phyloP scores from a whole-genome alignment of 257 asterid species.

The Ajuga chamaepitys region DNA sequence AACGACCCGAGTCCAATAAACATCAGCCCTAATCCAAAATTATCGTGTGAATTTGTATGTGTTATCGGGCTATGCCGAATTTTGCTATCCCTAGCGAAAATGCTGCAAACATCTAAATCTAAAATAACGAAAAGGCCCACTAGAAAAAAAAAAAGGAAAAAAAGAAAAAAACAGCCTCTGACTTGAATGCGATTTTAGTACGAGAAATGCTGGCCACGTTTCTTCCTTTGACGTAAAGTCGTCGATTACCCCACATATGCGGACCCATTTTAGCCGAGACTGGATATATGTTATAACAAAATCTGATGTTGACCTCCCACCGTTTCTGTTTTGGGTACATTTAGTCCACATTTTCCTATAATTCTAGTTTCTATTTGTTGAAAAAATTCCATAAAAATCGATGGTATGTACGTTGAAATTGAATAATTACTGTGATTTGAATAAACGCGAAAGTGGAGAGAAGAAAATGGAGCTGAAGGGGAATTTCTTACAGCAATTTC shows the following conservation, averaged over 20 bases:
- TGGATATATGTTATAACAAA: not conserved
- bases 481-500: slow-evolving; percentile 37
- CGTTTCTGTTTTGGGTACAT: not conserved
- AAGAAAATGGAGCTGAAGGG: slow-evolving; percentile 58
- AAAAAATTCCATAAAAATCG: not conserved
- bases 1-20: too few relatives aligned
- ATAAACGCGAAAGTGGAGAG: not conserved
- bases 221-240: slow-evolving; percentile 9
- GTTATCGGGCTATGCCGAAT: too few relatives aligned
- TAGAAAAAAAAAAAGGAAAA: too few relatives aligned
- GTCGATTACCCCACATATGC: not conserved
- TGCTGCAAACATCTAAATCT: too few relatives aligned
- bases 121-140: too few relatives aligned
- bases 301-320: slow-evolving; percentile 6
- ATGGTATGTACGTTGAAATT: not conserved
- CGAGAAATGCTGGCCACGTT: not conserved
- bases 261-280: slow-evolving; percentile 16
- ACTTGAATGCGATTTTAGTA: not conserved
- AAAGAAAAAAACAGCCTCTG: not conserved
- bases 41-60: too few relatives aligned
- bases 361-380: not conserved
- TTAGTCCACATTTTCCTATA: not conserved
- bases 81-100: too few relatives aligned
- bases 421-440: slow-evolving; percentile 12
- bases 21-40: too few relatives aligned